Conservation (phyloP, 306 rosid species). For the Mucuna pruriens region DNA sequence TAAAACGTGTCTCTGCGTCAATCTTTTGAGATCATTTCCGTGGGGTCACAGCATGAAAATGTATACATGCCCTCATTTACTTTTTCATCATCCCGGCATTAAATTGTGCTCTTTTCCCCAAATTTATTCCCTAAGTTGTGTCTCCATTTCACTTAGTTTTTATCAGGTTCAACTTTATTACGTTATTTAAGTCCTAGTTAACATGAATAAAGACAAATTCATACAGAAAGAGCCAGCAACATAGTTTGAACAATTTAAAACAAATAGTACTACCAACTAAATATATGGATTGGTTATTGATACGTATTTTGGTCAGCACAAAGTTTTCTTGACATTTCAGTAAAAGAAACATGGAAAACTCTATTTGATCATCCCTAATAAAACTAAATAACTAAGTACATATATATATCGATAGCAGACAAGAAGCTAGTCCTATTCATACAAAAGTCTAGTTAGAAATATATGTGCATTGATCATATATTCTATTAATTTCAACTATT, state of each 20-base stretch:
- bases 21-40: neutral
- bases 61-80: neutral
- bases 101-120: neutral
- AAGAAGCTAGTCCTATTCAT: neutral
- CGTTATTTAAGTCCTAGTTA: too few relatives aligned
- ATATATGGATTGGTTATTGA: neutral
- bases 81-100: neutral
- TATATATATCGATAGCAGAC: neutral
- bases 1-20: conserved; percentile 13
- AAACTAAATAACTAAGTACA: neutral
- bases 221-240: too few relatives aligned
- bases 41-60: neutral
- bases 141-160: too few relatives aligned
- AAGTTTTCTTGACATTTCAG: neutral
- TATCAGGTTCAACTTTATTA: too few relatives aligned
- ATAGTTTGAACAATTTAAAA: too few relatives aligned
- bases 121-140: neutral
- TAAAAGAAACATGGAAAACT: conserved; percentile 29
- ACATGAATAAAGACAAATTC: too few relatives aligned
- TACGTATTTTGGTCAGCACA: neutral
- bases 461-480: conserved; percentile 12
- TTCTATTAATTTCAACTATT: conserved; percentile 36
- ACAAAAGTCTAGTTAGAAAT: conserved; percentile 14
- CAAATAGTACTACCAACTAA: neutral
- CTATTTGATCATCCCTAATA: neutral